These are phyloP conservation scores for Thymus mandschuricus DNA, from an alignment of 257 asterid species.

Conservation along the genomic window DNA sequence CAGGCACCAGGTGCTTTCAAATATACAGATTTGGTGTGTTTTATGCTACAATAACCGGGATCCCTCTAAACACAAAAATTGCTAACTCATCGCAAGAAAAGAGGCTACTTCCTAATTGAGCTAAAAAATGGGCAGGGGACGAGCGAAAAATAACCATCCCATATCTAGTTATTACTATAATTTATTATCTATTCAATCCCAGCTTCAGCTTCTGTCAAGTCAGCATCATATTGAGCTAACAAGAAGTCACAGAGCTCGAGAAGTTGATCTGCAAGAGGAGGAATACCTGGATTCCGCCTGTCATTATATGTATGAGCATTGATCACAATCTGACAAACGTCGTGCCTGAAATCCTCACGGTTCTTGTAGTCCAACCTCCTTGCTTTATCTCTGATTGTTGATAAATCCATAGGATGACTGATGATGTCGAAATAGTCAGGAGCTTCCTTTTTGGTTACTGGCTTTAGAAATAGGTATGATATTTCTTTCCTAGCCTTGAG, in stretches of 20 bases:
- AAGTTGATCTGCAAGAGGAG: slow-evolving; percentile 98
- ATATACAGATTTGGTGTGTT: slow-evolving; percentile 23
- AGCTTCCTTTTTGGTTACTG: slow-evolving; percentile 91
- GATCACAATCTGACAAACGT: slow-evolving; percentile 68
- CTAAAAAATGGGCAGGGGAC: slow-evolving; percentile 22
- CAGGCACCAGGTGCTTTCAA: slow-evolving; percentile 9
- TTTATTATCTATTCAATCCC: slow-evolving; percentile 51
- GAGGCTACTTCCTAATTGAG: slow-evolving; percentile 22
- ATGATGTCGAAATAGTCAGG: slow-evolving; percentile 77
- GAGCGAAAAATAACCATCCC: slow-evolving; percentile 28
- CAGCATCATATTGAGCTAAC: slow-evolving; percentile 53
- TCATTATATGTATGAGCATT: slow-evolving; percentile 89
- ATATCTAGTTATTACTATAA: slow-evolving; percentile 9
- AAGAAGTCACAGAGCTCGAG: slow-evolving; percentile 87
- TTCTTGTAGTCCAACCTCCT: slow-evolving; percentile 79
- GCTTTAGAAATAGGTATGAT: slow-evolving; percentile 81
- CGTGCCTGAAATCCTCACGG: slow-evolving; percentile 89
- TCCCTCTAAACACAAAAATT: slow-evolving; percentile 38
- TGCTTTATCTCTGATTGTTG: slow-evolving; percentile 73
- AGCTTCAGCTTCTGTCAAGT: slow-evolving; percentile 79
- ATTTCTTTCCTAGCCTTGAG: slow-evolving; percentile 64
- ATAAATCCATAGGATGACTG: slow-evolving; percentile 83
- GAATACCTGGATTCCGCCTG: slow-evolving; percentile 85
- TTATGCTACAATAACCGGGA: slow-evolving; percentile 29
- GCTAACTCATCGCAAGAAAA: slow-evolving; percentile 20